Conservation (phyloP, 805 yeast species). For the Lachancea fermentati region DNA sequence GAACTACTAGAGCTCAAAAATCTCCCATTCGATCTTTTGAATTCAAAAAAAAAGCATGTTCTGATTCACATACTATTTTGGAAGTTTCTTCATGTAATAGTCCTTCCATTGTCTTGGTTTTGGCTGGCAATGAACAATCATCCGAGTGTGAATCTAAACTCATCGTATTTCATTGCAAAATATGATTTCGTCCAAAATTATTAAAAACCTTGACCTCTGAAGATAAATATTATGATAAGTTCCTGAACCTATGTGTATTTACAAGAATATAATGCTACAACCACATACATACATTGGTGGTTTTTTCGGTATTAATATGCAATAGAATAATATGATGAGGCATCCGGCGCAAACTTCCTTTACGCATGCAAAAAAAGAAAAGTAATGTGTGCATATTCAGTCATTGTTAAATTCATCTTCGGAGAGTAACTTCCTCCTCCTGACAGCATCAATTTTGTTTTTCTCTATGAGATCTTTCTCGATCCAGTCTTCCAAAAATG, state of each 20-base stretch:
- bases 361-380: neutral
- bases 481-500: conserved; percentile 20
- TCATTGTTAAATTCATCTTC: neutral
- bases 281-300: neutral
- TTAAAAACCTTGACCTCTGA: neutral
- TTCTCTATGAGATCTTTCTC: conserved; percentile 8
- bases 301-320: neutral
- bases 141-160: too few relatives aligned
- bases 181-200: too few relatives aligned
- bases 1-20: neutral
- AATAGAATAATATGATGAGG: neutral
- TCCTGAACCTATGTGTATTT: neutral
- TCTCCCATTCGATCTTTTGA: too few relatives aligned
- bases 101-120: too few relatives aligned
- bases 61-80: neutral
- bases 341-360: neutral
- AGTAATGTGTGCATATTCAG: neutral
- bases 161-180: too few relatives aligned
- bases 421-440: neutral
- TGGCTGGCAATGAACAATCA: too few relatives aligned
- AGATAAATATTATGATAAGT: neutral
- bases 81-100: neutral
- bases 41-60: too few relatives aligned
- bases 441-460: neutral
- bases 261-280: neutral